Conservation (phyloP, 371 early-diverging fungal genomes). For the Lichtheimia corymbifera region DNA sequence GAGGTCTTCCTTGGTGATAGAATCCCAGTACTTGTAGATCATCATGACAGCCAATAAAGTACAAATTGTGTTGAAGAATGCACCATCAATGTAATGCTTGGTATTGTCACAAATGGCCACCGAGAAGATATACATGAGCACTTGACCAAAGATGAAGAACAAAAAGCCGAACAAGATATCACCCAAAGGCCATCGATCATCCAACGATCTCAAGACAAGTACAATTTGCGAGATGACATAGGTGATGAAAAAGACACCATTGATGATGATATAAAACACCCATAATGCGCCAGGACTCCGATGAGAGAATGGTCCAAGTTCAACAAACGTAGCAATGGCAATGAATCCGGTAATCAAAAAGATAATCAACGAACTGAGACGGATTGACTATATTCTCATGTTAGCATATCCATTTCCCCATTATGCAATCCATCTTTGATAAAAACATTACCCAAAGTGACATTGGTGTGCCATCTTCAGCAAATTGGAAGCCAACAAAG, state of each 20-base stretch:
- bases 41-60: slow-evolving; percentile 96
- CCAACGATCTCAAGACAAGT: slow-evolving; percentile 91
- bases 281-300: slow-evolving; percentile 79
- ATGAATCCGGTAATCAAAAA: slow-evolving; percentile 78
- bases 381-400: slow-evolving; percentile 69
- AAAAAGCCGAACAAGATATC: slow-evolving; percentile 87
- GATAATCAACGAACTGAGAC: slow-evolving; percentile 78
- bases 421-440: background rate
- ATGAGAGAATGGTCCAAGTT: slow-evolving; percentile 63
- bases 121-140: slow-evolving; percentile 79
- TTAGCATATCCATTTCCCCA: background rate
- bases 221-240: slow-evolving; percentile 91
- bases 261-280: slow-evolving; percentile 86
- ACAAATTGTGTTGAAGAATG: slow-evolving; percentile 93
- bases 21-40: slow-evolving; percentile 99
- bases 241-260: slow-evolving; percentile 77
- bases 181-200: slow-evolving; percentile 96
- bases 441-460: slow-evolving; percentile 79
- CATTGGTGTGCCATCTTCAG: slow-evolving; percentile 91
- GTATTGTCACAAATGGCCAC: slow-evolving; percentile 79
- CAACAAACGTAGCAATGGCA: slow-evolving; percentile 81
- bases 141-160: slow-evolving; percentile 87
- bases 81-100: slow-evolving; percentile 95
- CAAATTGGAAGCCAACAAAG: slow-evolving; percentile 95
- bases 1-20: slow-evolving; percentile 96